Conservation (phyloP, 768 basidiomycete genomes). For the Amanita brunnescens region DNA sequence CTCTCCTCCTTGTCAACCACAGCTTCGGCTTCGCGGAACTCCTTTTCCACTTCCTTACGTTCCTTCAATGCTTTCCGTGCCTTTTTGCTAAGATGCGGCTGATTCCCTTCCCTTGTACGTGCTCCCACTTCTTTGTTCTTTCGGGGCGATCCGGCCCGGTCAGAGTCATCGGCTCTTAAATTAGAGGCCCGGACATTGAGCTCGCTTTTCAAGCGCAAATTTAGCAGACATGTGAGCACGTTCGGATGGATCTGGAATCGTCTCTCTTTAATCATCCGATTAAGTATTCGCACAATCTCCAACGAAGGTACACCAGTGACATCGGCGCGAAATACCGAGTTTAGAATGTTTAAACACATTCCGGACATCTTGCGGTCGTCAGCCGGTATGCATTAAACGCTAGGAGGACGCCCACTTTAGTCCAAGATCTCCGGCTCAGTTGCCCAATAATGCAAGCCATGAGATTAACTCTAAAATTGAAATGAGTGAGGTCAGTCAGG, state of each 20-base stretch:
- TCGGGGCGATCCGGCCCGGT: conserved; percentile 26
- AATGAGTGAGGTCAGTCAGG: conserved; percentile 77
- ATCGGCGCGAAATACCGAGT: conserved; percentile 78
- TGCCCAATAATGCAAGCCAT: conserved; percentile 80
- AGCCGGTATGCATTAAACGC: conserved; percentile 9
- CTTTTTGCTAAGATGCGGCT: conserved; percentile 86
- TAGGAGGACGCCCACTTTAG: conserved; percentile 50
- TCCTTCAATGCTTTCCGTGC: conserved; percentile 80
- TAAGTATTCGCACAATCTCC: conserved; percentile 82
- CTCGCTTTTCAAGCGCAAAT: conserved; percentile 83
- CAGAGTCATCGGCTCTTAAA: conserved; percentile 50
- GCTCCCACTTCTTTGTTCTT: conserved; percentile 34
- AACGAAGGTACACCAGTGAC: conserved; percentile 73
- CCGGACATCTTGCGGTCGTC: conserved; percentile 59
- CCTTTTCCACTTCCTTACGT: conserved; percentile 81
- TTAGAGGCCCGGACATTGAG: conserved; percentile 73
- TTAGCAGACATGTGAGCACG: conserved; percentile 74
- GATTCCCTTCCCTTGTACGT: conserved; percentile 47
- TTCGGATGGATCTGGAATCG: conserved; percentile 86
- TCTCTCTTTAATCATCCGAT: conserved; percentile 93
- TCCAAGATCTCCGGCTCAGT: conserved; percentile 83
- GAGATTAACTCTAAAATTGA: conserved; percentile 93
- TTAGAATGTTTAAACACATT: conserved; percentile 73
- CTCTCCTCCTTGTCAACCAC: conserved; percentile 91
- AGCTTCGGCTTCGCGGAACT: conserved; percentile 90